Conservation (phyloP, 495 filamentous ascomycete genomes). For the Xylaria longipes region DNA sequence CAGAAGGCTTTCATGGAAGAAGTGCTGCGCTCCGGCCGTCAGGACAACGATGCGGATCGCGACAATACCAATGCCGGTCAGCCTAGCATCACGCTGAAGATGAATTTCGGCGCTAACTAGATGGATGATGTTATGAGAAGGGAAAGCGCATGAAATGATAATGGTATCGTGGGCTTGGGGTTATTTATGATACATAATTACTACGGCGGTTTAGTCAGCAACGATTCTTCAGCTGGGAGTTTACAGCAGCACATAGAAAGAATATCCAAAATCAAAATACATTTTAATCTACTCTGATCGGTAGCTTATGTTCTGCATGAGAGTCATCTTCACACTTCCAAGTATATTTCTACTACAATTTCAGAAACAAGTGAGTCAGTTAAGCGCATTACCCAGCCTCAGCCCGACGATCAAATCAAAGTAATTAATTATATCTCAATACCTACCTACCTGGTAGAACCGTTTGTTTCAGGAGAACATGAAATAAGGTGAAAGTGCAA, state of each 20-base stretch:
- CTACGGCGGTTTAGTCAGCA: background rate
- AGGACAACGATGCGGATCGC: conserved; percentile 41
- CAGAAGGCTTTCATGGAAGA: conserved; percentile 83
- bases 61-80: conserved; percentile 58
- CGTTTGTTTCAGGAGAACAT: background rate
- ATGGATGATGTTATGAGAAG: conserved; percentile 19
- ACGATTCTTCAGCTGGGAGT: background rate
- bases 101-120: conserved; percentile 72
- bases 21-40: conserved; percentile 69
- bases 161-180: background rate
- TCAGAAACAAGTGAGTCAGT: background rate
- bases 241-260: background rate
- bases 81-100: conserved; percentile 92
- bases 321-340: background rate
- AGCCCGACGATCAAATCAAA: background rate
- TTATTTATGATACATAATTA: background rate
- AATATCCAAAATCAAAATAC: background rate
- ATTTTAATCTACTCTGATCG: background rate
- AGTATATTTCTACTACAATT: background rate
- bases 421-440: background rate
- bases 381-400: too few species aligned
- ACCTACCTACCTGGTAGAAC: background rate
- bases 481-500: background rate
- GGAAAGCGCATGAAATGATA: background rate
- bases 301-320: background rate